Conservation (phyloP, 768 basidiomycete species). For the Collybiopsis luxurians region DNA sequence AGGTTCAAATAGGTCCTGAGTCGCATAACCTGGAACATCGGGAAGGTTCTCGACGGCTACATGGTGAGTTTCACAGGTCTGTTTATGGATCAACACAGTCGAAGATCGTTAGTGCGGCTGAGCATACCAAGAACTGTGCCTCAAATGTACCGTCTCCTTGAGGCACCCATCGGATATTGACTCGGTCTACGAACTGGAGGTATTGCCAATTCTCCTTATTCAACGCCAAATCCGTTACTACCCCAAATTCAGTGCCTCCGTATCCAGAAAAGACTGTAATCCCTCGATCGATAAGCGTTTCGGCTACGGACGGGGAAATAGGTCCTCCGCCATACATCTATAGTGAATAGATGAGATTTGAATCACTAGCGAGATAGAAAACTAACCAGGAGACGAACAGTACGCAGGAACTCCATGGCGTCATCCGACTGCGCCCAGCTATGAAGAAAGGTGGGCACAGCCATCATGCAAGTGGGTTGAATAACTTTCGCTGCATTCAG, state of each 20-base stretch:
- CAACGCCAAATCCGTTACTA: neutral
- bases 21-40: slow-evolving; percentile 34
- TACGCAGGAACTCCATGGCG: slow-evolving; percentile 14
- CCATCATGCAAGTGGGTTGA: slow-evolving; percentile 11
- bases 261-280: slow-evolving; percentile 2
- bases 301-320: neutral
- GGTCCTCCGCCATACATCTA: slow-evolving; percentile 5
- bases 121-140: slow-evolving; percentile 3
- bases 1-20: slow-evolving; percentile 38
- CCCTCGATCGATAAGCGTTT: neutral
- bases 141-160: slow-evolving; percentile 9
- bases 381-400: slow-evolving; percentile 19
- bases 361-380: neutral
- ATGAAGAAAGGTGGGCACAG: slow-evolving; percentile 22
- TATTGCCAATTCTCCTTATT: slow-evolving; percentile 2
- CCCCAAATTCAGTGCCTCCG: neutral
- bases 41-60: slow-evolving; percentile 20
- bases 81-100: slow-evolving; percentile 3
- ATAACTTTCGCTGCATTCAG: slow-evolving; percentile 16
- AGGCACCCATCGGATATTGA: slow-evolving; percentile 8
- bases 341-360: too few species aligned
- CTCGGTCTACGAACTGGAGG: neutral
- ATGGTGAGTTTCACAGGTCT: slow-evolving; percentile 16
- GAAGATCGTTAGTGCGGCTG: neutral
- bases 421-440: slow-evolving; percentile 18